A percentile compares a stretch with the other conserved stretches of the same genome.
phyloP scores from a whole-genome alignment of 352 stramenopile genomes.

The Hyaloperonospora brassicae region DNA sequence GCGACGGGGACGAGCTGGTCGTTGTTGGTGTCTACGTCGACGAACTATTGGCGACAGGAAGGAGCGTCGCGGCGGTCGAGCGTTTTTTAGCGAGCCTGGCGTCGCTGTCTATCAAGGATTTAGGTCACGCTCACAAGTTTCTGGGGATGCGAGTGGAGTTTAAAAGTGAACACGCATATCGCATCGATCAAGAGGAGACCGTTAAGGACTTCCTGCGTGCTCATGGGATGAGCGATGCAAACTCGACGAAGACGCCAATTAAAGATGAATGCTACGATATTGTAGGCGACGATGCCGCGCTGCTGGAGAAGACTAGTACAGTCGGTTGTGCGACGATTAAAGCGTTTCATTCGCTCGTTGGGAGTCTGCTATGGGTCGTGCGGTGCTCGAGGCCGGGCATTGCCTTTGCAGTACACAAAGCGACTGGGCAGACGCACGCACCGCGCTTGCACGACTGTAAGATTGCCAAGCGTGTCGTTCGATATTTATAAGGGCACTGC shows the following conservation, averaged over 20 bases:
- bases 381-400: not conserved
- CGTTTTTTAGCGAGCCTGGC: too few relatives aligned
- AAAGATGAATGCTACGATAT: too few relatives aligned
- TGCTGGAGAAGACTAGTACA: too few relatives aligned
- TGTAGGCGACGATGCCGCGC: too few relatives aligned
- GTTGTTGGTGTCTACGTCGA: not conserved
- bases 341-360: not conserved
- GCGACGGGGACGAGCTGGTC: not conserved
- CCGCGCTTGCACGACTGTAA: not conserved
- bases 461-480: not conserved
- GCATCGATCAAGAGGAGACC: not conserved
- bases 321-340: too few relatives aligned
- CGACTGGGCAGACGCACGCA: not conserved
- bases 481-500: not conserved
- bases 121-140: not conserved
- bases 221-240: not conserved
- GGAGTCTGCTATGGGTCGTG: not conserved
- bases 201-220: not conserved
- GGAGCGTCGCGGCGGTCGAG: too few relatives aligned
- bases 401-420: not conserved
- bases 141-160: not conserved
- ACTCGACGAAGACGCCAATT: not conserved
- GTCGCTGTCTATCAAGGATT: not conserved
- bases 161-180: not conserved
- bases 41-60: too few relatives aligned